These are phyloP conservation scores for Epichloe aotearoae DNA, from an alignment of 2,329 filamentous ascomycete genomes.

Conservation along the genomic window DNA sequence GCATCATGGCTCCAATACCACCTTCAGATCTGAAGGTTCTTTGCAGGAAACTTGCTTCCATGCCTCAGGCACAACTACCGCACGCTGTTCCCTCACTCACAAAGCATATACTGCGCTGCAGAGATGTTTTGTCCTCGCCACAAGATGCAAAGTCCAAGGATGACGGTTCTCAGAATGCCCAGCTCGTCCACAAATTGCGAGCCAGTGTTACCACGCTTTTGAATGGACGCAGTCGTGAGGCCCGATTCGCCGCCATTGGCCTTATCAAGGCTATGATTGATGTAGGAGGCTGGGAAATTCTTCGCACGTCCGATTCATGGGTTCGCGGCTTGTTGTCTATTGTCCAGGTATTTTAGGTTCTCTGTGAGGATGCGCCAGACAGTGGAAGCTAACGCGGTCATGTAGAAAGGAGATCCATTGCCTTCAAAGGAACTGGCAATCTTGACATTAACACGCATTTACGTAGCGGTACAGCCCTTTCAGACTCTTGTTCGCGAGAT, in stretches of 20 bases:
- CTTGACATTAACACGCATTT: slow-evolving; percentile 70
- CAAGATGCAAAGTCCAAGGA: slow-evolving; percentile 48
- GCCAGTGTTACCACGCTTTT: slow-evolving; percentile 66
- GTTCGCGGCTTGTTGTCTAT: slow-evolving; percentile 62
- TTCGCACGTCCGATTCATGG: slow-evolving; percentile 63
- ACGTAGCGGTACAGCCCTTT: slow-evolving; percentile 67
- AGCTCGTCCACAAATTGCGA: slow-evolving; percentile 71
- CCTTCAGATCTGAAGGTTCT: slow-evolving; percentile 49
- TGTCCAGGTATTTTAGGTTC: slow-evolving; percentile 43
- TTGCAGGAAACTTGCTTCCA: slow-evolving; percentile 57
- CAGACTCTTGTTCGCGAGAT: slow-evolving; percentile 78
- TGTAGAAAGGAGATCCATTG: slow-evolving; percentile 61
- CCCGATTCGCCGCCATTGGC: slow-evolving; percentile 64
- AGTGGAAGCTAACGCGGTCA: slow-evolving; percentile 9
- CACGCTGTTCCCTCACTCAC: slow-evolving; percentile 58
- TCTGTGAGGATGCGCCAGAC: neutral
- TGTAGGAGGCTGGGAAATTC: slow-evolving; percentile 69
- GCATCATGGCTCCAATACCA: slow-evolving; percentile 8
- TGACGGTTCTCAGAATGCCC: slow-evolving; percentile 47
- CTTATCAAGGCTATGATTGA: slow-evolving; percentile 73
- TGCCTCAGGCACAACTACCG: slow-evolving; percentile 60
- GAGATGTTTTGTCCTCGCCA: slow-evolving; percentile 47
- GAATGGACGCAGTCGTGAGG: slow-evolving; percentile 60
- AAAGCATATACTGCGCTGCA: slow-evolving; percentile 43
- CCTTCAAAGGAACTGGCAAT: slow-evolving; percentile 66